These are phyloP conservation scores for Prunus campanulata DNA, from an alignment of 306 rosid genomes.

Conservation along the genomic window DNA sequence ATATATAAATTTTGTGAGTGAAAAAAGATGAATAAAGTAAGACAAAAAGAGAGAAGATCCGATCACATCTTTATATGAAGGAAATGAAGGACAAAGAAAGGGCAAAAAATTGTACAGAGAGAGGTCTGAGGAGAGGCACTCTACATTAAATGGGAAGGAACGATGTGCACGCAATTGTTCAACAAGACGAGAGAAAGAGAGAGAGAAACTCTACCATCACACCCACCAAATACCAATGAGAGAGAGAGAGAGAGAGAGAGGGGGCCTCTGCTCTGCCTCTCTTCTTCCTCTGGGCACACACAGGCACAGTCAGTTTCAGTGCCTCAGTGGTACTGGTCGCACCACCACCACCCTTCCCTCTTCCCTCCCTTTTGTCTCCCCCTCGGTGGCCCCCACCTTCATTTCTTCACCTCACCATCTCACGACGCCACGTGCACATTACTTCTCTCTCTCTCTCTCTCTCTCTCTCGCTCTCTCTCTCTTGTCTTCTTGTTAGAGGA, in stretches of 20 bases:
- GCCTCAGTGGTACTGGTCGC: background rate
- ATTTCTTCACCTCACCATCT: background rate
- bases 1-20: too few species aligned
- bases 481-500: too few species aligned
- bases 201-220: too few species aligned
- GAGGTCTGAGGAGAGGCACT: background rate
- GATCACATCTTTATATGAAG: background rate
- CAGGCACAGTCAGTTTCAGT: background rate
- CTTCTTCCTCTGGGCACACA: background rate
- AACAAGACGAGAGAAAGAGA: conserved; percentile 34
- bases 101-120: background rate
- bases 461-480: too few species aligned
- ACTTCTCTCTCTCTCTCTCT: background rate
- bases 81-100: background rate
- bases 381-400: background rate
- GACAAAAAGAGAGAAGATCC: background rate
- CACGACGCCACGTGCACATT: background rate
- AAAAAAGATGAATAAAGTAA: background rate
- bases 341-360: conserved; percentile 18
- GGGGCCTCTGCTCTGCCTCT: background rate
- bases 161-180: conserved; percentile 59
- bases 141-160: conserved; percentile 31
- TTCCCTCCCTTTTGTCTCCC: conserved; percentile 40
- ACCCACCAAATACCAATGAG: too few species aligned
- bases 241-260: background rate